phyloP scores from a whole-genome alignment of 805 yeast genomes.

The Pichia heedii region DNA sequence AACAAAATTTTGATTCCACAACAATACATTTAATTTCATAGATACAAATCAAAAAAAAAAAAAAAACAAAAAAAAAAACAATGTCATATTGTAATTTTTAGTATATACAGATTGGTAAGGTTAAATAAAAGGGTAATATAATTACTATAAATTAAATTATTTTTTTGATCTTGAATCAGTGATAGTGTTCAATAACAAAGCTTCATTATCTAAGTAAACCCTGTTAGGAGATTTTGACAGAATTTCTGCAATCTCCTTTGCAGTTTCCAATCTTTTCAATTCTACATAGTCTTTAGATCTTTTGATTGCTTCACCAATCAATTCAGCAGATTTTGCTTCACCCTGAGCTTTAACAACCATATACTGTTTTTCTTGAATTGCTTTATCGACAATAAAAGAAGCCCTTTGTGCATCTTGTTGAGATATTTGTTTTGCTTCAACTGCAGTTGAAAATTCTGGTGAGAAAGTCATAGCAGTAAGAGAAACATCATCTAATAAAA shows the following conservation, averaged over 20 bases:
- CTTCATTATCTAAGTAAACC: conserved; percentile 84
- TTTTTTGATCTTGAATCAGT: conserved; percentile 57
- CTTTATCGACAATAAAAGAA: conserved; percentile 93
- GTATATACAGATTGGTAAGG: not conserved
- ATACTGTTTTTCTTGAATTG: conserved; percentile 95
- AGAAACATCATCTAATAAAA: conserved; percentile 89
- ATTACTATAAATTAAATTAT: conserved; percentile 7
- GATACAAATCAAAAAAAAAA: too few species aligned
- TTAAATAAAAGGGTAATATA: too few species aligned
- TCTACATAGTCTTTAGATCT: conserved; percentile 94
- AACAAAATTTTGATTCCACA: too few species aligned
- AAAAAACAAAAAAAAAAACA: too few species aligned
- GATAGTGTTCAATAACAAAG: conserved; percentile 82
- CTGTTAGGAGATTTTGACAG: conserved; percentile 84
- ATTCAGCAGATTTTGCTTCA: conserved; percentile 96
- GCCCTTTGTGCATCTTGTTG: conserved; percentile 99
- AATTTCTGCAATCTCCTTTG: conserved; percentile 86
- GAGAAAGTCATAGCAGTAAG: conserved; percentile 94
- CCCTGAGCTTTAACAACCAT: conserved; percentile 95
- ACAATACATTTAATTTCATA: too few species aligned
- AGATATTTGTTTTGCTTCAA: conserved; percentile 97
- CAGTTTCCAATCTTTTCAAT: conserved; percentile 93
- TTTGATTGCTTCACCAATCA: conserved; percentile 98
- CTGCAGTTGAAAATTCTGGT: conserved; percentile 96
- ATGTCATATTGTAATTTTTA: not conserved